Percentiles rank a stretch among this genome's conserved stretches.
Evolutionary conservation across 345 rosid species (phyloP).

Genomic region (Gossypium herbaceum): DNA sequence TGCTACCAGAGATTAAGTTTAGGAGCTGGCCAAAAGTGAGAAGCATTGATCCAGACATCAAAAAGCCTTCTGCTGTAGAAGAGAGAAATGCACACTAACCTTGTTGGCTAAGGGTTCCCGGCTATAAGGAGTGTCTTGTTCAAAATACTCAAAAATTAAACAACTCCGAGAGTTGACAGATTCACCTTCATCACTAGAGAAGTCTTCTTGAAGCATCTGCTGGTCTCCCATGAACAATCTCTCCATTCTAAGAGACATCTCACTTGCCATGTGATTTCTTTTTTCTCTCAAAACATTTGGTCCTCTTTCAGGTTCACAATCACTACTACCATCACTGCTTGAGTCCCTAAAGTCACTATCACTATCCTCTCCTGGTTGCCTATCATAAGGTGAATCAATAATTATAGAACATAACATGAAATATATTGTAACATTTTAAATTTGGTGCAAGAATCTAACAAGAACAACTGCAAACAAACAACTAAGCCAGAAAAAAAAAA

Average conservation of each 20-base stretch:
- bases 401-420: slow-evolving; percentile 10
- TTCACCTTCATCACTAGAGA: slow-evolving; percentile 78
- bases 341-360: slow-evolving; percentile 71
- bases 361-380: slow-evolving; percentile 64
- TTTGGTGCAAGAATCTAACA: slow-evolving; percentile 1
- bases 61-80: not conserved
- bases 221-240: slow-evolving; percentile 48
- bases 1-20: slow-evolving; percentile 21
- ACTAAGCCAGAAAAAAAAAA: not conserved
- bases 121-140: slow-evolving; percentile 68
- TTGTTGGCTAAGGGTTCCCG: slow-evolving; percentile 92
- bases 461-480: not conserved
- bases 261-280: slow-evolving; percentile 20
- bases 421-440: not conserved
- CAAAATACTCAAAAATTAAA: slow-evolving; percentile 74
- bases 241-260: slow-evolving; percentile 35
- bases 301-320: slow-evolving; percentile 58
- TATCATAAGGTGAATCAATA: slow-evolving; percentile 14
- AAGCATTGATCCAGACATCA: not conserved
- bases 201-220: slow-evolving; percentile 38
- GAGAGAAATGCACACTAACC: slow-evolving; percentile 37
- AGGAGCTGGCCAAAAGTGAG: not conserved
- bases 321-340: slow-evolving; percentile 80
- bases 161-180: slow-evolving; percentile 40
- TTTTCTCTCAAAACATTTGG: slow-evolving; percentile 31